These are phyloP conservation scores for Corylus americana DNA, from an alignment of 306 rosid genomes.

Conservation along the genomic window DNA sequence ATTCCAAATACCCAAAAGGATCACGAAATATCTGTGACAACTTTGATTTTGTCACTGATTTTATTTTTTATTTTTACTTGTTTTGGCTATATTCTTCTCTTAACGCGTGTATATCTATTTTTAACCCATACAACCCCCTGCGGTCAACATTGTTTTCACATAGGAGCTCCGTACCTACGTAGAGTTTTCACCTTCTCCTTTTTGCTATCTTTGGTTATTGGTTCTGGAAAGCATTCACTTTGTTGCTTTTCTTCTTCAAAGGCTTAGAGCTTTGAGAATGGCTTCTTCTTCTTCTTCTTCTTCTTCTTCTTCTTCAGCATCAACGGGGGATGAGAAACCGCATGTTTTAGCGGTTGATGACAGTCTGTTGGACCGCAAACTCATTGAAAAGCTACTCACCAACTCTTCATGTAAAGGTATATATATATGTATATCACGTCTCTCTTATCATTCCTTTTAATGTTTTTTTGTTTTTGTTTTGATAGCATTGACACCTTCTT, in stretches of 20 bases:
- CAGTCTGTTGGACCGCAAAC: constrained; percentile 26
- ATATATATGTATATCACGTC: not conserved
- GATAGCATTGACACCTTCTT: not conserved
- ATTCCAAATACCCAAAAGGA: constrained; percentile 15
- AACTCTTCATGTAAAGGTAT: constrained; percentile 35
- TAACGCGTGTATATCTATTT: not conserved
- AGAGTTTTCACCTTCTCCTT: not conserved
- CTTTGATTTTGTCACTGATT: constrained; percentile 8
- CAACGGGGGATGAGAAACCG: constrained; percentile 24
- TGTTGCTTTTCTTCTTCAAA: not conserved
- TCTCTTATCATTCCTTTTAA: not conserved
- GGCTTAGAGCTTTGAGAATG: not conserved
- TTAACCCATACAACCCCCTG: too few relatives aligned
- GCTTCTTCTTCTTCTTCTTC: not conserved
- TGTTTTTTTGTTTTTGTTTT: not conserved
- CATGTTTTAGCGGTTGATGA: constrained; percentile 39
- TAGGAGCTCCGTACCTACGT: not conserved
- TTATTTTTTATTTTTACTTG: not conserved
- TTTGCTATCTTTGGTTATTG: not conserved
- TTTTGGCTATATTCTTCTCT: not conserved
- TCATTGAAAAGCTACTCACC: constrained; percentile 28
- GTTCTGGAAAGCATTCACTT: not conserved
- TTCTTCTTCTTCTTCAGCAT: not conserved
- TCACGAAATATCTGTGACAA: constrained; percentile 3
- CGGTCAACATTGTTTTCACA: not conserved